phyloP scores from a whole-genome alignment of 345 rosid genomes.

The Euphorbia peplus region DNA sequence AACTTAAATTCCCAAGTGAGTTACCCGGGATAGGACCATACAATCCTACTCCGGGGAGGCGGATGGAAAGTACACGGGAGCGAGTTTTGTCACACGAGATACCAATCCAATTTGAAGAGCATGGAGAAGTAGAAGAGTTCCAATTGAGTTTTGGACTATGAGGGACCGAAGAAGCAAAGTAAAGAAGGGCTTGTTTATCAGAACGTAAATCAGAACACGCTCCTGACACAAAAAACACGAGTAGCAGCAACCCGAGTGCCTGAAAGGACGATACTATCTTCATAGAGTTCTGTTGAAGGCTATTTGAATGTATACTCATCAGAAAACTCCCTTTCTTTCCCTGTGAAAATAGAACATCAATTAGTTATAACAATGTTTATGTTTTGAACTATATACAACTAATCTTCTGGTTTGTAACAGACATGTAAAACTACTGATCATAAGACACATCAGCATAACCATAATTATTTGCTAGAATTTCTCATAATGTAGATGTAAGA shows the following conservation, averaged over 20 bases:
- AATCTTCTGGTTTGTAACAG: no score
- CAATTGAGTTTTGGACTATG: constrained; percentile 81
- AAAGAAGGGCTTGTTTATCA: constrained; percentile 73
- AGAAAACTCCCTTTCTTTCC: constrained; percentile 14
- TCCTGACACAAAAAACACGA: constrained; percentile 34
- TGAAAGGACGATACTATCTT: constrained; percentile 26
- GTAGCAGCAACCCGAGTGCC: constrained; percentile 33
- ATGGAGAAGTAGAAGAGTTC: constrained; percentile 46
- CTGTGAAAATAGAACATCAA: not conserved
- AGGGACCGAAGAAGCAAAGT: constrained; percentile 62
- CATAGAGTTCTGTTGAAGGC: no score
- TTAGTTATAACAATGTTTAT: no score
- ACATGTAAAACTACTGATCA: no score
- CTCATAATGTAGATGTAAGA: no score
- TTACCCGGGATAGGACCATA: constrained; percentile 71
- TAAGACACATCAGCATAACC: no score
- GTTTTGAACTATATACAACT: no score
- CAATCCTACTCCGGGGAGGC: constrained; percentile 78
- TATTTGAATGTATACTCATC: constrained; percentile 1
- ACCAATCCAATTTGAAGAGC: constrained; percentile 79
- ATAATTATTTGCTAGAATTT: no score
- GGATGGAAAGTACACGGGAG: constrained; percentile 60
- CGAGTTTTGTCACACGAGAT: constrained; percentile 53
- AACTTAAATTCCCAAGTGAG: constrained; percentile 74
- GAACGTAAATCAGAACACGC: constrained; percentile 46